Percentiles rank a stretch among this genome's conserved stretches.
Conservation (phyloP, 441 rosid genomes). For the Viola pubescens region DNA sequence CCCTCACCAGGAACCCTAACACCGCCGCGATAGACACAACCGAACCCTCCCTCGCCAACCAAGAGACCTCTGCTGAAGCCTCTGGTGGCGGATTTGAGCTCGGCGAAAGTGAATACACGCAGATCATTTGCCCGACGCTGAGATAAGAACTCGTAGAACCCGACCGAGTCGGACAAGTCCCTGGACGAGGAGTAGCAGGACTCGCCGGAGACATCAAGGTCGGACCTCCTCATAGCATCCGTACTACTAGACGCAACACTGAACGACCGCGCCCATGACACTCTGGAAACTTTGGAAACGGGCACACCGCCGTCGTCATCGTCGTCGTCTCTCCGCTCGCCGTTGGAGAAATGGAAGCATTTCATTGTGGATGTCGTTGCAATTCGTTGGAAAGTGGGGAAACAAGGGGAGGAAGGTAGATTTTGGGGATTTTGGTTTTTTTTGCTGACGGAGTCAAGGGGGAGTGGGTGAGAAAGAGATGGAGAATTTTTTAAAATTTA, state of each 20-base stretch:
- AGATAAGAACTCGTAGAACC: conserved; percentile 41
- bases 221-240: conserved; percentile 55
- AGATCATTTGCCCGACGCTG: conserved; percentile 76
- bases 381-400: neutral
- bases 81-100: conserved; percentile 66
- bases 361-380: conserved; percentile 33
- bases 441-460: no score
- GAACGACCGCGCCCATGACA: conserved; percentile 82
- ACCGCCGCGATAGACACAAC: conserved; percentile 82
- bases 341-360: conserved; percentile 87
- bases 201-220: conserved; percentile 66
- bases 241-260: conserved; percentile 73
- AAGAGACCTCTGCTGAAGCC: conserved; percentile 68
- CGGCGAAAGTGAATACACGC: conserved; percentile 45
- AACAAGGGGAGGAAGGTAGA: neutral
- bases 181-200: conserved; percentile 31
- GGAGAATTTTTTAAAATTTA: no score
- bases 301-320: conserved; percentile 27
- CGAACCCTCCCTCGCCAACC: conserved; percentile 92
- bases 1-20: conserved; percentile 39
- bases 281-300: conserved; percentile 49
- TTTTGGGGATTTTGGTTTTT: no score
- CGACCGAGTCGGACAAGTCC: conserved; percentile 50
- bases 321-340: conserved; percentile 41
- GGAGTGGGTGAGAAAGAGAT: no score